phyloP scores from a whole-genome alignment of 805 yeast genomes.

The Aciculoconidium aculeatum region DNA sequence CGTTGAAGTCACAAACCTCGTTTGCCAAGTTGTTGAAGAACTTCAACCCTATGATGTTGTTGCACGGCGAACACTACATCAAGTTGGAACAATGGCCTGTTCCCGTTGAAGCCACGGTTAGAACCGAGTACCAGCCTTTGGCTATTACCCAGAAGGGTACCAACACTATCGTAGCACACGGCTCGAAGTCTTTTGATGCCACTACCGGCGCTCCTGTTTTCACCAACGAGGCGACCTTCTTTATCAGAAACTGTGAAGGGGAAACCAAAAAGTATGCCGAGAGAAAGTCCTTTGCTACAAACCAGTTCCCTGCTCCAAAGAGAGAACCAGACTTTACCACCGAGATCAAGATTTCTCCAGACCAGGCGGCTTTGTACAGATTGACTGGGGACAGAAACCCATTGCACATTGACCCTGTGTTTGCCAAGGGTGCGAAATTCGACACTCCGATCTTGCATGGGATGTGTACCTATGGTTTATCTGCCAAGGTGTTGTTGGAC shows the following conservation, averaged over 20 bases:
- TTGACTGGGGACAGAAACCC: conserved; percentile 94
- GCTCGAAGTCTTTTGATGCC: conserved; percentile 63
- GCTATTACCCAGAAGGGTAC: conserved; percentile 80
- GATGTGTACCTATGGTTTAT: conserved; percentile 78
- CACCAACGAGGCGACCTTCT: conserved; percentile 78
- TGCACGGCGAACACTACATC: conserved; percentile 94
- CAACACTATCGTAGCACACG: conserved; percentile 74
- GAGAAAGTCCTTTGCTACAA: conserved; percentile 56
- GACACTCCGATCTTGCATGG: conserved; percentile 90
- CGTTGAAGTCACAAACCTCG: conserved; percentile 50
- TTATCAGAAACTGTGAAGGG: conserved; percentile 71
- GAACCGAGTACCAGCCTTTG: conserved; percentile 60
- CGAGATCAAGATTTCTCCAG: conserved; percentile 51
- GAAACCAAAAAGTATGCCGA: conserved; percentile 41
- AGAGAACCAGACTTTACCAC: conserved; percentile 61
- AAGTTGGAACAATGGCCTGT: conserved; percentile 71
- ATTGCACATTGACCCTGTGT: conserved; percentile 85
- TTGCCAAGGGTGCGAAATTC: conserved; percentile 85
- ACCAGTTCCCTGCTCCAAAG: conserved; percentile 56
- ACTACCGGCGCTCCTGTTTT: conserved; percentile 65
- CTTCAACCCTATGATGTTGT: conserved; percentile 82
- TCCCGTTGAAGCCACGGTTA: conserved; percentile 62
- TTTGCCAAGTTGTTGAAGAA: conserved; percentile 61
- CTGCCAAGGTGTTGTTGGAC: conserved; percentile 70
- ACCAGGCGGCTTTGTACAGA: conserved; percentile 87